Conservation (phyloP, 495 filamentous ascomycete genomes). For the Ascodesmis nigricans region DNA sequence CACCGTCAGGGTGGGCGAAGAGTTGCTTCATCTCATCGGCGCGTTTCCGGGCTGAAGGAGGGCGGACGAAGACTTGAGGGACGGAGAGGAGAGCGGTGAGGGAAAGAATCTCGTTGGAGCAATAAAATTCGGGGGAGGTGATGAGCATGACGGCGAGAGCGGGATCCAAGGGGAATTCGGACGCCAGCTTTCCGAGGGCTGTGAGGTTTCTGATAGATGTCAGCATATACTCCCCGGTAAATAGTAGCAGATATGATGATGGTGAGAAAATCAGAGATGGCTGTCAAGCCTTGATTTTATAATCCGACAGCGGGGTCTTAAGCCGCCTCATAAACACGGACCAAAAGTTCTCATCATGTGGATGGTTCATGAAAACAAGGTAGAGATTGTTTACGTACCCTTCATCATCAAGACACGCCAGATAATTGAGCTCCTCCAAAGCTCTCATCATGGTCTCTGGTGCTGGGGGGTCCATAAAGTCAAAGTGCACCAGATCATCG, state of each 20-base stretch:
- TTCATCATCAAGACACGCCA: slow-evolving; percentile 91
- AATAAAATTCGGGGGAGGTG: slow-evolving; percentile 90
- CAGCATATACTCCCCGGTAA: not conserved
- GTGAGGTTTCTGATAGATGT: slow-evolving; percentile 43
- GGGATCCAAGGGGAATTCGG: slow-evolving; percentile 90
- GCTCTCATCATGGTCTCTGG: slow-evolving; percentile 98
- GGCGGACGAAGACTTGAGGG: slow-evolving; percentile 81
- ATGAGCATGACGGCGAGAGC: slow-evolving; percentile 95
- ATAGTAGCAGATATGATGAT: not conserved
- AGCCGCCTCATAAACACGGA: slow-evolving; percentile 17
- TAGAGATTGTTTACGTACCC: slow-evolving; percentile 22
- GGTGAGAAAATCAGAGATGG: not conserved
- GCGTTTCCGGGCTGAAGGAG: slow-evolving; percentile 59
- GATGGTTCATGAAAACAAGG: too few species aligned
- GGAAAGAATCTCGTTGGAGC: slow-evolving; percentile 93
- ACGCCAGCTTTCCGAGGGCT: slow-evolving; percentile 60
- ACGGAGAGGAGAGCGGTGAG: slow-evolving; percentile 87
- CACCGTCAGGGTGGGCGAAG: slow-evolving; percentile 81
- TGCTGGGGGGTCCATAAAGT: slow-evolving; percentile 94
- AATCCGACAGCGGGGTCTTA: slow-evolving; percentile 7
- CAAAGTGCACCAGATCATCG: slow-evolving; percentile 91
- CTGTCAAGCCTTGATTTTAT: too few species aligned
- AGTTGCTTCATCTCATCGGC: slow-evolving; percentile 94
- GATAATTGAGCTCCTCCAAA: slow-evolving; percentile 90
- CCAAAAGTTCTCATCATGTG: slow-evolving; percentile 10